Conservation (phyloP, 2,329 filamentous ascomycete genomes). For the Aspergillus sp. region DNA sequence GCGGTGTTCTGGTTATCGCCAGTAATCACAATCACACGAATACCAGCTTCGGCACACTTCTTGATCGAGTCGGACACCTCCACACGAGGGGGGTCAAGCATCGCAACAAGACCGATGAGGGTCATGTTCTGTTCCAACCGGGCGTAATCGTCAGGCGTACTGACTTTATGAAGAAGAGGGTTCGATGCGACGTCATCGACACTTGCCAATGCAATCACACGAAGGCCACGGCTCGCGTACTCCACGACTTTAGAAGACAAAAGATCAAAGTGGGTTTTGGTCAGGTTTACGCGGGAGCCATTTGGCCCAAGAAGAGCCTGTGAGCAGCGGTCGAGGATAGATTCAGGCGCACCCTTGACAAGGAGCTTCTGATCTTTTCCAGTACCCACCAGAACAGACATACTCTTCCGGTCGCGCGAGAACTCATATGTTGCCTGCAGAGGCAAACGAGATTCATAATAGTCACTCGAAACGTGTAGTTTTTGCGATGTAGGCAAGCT, state of each 20-base stretch:
- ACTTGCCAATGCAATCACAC: constrained; percentile 89
- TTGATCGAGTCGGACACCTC: constrained; percentile 84
- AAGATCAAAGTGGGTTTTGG: constrained; percentile 66
- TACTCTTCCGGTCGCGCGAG: constrained; percentile 96
- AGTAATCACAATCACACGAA: constrained; percentile 96
- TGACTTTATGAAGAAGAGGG: constrained; percentile 70
- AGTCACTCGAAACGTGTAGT: constrained; percentile 77
- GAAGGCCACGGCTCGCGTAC: constrained; percentile 88
- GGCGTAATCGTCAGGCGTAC: constrained; percentile 79
- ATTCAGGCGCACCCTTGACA: constrained; percentile 95
- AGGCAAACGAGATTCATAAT: constrained; percentile 75
- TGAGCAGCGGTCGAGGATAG: constrained; percentile 88
- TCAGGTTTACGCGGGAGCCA: constrained; percentile 74
- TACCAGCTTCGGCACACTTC: constrained; percentile 89
- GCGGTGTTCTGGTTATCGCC: constrained; percentile 98
- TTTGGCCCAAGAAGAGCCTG: constrained; percentile 74
- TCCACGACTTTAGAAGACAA: constrained; percentile 78
- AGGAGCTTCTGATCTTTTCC: constrained; percentile 74
- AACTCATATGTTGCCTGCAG: constrained; percentile 91
- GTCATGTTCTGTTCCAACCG: constrained; percentile 93
- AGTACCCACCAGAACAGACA: constrained; percentile 86
- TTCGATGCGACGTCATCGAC: constrained; percentile 73
- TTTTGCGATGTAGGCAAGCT: constrained; percentile 56
- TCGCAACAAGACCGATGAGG: constrained; percentile 86
- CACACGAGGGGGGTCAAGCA: constrained; percentile 93